phyloP scores from a whole-genome alignment of 768 basidiomycete genomes.

The Filobasidium wieringae region DNA sequence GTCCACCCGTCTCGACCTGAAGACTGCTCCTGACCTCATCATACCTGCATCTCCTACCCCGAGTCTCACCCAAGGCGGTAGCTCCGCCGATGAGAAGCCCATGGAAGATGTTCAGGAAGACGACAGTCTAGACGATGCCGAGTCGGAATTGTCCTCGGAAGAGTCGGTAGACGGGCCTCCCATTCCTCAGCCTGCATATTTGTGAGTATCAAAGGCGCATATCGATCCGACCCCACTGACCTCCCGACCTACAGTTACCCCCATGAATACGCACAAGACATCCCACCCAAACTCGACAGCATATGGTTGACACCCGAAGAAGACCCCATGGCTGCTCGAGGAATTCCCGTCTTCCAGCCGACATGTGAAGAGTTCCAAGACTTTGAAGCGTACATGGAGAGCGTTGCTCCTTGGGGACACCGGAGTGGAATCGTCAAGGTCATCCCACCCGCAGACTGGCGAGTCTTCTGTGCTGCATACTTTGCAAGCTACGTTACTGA shows the following conservation, averaged over 20 bases:
- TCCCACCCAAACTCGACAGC: not conserved
- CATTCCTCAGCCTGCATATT: not conserved
- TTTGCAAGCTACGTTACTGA: conserved; percentile 3
- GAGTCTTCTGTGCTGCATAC: not conserved
- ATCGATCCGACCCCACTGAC: not conserved
- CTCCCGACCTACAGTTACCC: conserved; percentile 24
- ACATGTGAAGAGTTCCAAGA: conserved; percentile 77
- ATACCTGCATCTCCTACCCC: no score
- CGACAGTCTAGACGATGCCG: no score
- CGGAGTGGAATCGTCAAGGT: conserved; percentile 90
- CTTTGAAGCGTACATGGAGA: conserved; percentile 82
- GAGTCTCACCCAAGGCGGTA: not conserved
- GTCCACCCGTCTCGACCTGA: no score
- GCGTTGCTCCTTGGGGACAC: conserved; percentile 78
- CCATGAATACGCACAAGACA: conserved; percentile 23
- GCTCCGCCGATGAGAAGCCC: no score
- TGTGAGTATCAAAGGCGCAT: not conserved
- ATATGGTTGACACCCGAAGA: conserved; percentile 34
- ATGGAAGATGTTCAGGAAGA: no score
- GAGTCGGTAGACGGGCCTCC: not conserved
- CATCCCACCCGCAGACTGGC: conserved; percentile 92
- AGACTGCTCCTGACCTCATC: no score
- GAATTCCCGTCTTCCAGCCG: conserved; percentile 94
- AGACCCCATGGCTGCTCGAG: conserved; percentile 41
- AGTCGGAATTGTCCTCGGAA: not conserved